Conservation (phyloP, 75 land plant species). For the Chamaecyparis obtusa region DNA sequence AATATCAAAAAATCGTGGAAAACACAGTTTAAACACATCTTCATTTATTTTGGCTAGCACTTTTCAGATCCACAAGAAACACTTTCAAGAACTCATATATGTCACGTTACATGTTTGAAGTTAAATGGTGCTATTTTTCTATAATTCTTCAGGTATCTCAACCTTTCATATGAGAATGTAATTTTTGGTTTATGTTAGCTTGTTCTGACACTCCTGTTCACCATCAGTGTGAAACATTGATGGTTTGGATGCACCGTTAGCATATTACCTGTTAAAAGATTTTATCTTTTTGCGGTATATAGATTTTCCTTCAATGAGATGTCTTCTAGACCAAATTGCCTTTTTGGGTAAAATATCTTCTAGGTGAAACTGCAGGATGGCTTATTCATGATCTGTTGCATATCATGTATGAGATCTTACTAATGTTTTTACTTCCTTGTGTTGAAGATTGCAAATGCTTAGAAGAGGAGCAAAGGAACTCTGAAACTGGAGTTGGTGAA, state of each 20-base stretch:
- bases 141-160: no score
- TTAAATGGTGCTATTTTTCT: no score
- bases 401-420: background rate
- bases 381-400: background rate
- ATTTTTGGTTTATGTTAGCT: background rate
- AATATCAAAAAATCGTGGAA: background rate
- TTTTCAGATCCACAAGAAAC: background rate
- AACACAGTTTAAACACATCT: background rate
- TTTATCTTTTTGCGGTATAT: background rate
- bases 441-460: conserved; percentile 40
- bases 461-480: conserved; percentile 22
- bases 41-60: background rate
- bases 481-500: no score
- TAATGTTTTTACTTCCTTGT: background rate
- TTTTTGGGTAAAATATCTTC: background rate
- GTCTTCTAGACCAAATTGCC: background rate
- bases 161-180: no score
- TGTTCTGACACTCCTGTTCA: background rate
- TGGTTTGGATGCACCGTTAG: background rate
- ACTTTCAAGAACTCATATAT: background rate
- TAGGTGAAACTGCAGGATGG: background rate
- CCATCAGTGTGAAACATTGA: background rate
- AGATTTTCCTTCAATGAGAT: background rate
- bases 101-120: background rate
- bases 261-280: background rate